These are phyloP conservation scores for Phaeosphaeriaceae sp. DNA, from an alignment of 2,329 filamentous ascomycete genomes.

Conservation along the genomic window DNA sequence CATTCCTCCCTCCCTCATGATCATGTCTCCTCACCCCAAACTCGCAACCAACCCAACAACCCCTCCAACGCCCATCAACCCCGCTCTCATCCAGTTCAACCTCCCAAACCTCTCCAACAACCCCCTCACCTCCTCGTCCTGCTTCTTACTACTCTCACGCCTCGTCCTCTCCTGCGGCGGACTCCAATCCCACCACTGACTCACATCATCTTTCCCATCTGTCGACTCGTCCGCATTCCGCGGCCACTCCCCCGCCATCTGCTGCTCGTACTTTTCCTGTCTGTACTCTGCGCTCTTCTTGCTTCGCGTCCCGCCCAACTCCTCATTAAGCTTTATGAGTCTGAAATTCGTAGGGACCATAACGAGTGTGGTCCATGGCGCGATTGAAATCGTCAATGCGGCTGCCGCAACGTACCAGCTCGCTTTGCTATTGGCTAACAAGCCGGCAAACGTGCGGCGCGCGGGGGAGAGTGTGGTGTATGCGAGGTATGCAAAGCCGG, in stretches of 20 bases:
- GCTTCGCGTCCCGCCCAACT: constrained; percentile 23
- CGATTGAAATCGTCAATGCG: constrained; percentile 25
- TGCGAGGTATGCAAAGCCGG: constrained; percentile 38
- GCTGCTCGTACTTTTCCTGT: background rate
- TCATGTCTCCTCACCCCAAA: constrained; percentile 10
- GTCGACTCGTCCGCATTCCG: constrained; percentile 29
- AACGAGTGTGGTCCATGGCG: constrained; percentile 19
- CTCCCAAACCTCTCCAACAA: constrained; percentile 29
- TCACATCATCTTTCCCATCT: constrained; percentile 28
- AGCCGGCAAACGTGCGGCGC: background rate
- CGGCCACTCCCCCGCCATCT: constrained; percentile 3
- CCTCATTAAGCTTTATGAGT: constrained; percentile 34
- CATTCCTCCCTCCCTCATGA: no score
- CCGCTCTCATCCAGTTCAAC: constrained; percentile 32
- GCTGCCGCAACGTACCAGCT: constrained; percentile 23
- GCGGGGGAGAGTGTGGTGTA: constrained; percentile 18
- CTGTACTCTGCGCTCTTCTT: constrained; percentile 9
- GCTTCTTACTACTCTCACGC: constrained; percentile 14
- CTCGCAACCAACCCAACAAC: constrained; percentile 30
- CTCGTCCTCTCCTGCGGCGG: constrained; percentile 25
- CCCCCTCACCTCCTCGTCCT: constrained; percentile 24
- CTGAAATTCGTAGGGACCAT: constrained; percentile 33
- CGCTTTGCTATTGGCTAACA: constrained; percentile 12
- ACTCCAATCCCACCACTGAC: constrained; percentile 37
- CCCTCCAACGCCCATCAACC: constrained; percentile 32